These are phyloP conservation scores for Candida pseudoglaebosa DNA, from an alignment of 805 yeast species.

Conservation along the genomic window DNA sequence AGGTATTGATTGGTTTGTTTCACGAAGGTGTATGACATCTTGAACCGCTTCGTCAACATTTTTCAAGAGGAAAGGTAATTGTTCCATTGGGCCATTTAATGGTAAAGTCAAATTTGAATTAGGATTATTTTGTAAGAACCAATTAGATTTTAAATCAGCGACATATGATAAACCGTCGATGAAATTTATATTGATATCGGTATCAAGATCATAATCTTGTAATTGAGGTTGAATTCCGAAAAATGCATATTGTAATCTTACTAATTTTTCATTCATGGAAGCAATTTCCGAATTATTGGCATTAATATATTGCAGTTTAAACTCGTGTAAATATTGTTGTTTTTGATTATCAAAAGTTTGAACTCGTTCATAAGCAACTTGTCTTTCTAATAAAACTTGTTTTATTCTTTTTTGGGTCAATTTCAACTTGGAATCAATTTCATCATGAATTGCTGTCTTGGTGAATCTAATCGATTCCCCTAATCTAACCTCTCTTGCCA, in stretches of 20 bases:
- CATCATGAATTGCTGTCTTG: constrained; percentile 34
- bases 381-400: constrained; percentile 84
- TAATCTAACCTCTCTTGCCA: constrained; percentile 72
- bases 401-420: constrained; percentile 55
- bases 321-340: constrained; percentile 49
- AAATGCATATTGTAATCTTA: constrained; percentile 74
- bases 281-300: constrained; percentile 48
- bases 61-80: constrained; percentile 37
- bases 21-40: constrained; percentile 48
- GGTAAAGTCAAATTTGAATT: constrained; percentile 22
- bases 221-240: constrained; percentile 79
- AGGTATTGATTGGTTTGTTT: constrained; percentile 22
- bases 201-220: constrained; percentile 50
- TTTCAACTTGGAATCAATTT: constrained; percentile 35
- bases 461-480: constrained; percentile 28
- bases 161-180: constrained; percentile 68
- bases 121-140: constrained; percentile 23
- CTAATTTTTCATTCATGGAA: constrained; percentile 63
- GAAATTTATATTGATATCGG: constrained; percentile 44
- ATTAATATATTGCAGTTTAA: constrained; percentile 54
- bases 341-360: constrained; percentile 44
- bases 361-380: constrained; percentile 62
- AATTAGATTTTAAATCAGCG: constrained; percentile 61
- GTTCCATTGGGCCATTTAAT: constrained; percentile 38
- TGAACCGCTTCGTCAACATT: constrained; percentile 38